A percentile compares a stretch with the other conserved stretches of the same genome.
Conservation (phyloP, 2,329 filamentous ascomycete genomes). For the Sporothrix phasma region DNA sequence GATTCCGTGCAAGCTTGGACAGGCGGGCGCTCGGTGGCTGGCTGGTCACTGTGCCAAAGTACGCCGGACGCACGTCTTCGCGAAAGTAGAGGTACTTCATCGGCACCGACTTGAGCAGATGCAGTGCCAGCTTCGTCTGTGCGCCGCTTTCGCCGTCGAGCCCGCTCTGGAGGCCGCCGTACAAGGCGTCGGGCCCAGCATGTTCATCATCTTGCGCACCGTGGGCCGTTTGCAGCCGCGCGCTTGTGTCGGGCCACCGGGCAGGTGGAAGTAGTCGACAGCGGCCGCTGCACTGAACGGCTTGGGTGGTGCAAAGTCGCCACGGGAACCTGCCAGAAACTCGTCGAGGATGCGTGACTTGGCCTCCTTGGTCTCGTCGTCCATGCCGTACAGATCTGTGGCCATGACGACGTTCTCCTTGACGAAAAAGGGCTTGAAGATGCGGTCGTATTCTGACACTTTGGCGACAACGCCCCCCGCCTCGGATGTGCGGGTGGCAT, state of each 20-base stretch:
- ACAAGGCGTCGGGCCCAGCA: slow-evolving; percentile 24
- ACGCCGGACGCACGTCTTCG: slow-evolving; percentile 58
- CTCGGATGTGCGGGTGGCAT: neutral
- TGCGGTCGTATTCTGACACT: slow-evolving; percentile 52
- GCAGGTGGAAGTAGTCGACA: slow-evolving; percentile 37
- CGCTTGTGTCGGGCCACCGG: slow-evolving; percentile 23
- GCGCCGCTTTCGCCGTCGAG: slow-evolving; percentile 30
- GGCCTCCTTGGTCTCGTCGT: slow-evolving; percentile 43
- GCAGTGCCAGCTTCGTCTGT: slow-evolving; percentile 28
- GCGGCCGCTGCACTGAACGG: slow-evolving; percentile 32
- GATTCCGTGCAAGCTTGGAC: slow-evolving; percentile 41
- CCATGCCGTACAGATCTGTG: slow-evolving; percentile 45
- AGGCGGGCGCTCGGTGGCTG: slow-evolving; percentile 43
- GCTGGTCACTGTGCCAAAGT: slow-evolving; percentile 62
- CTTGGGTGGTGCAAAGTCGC: slow-evolving; percentile 30
- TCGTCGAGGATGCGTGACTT: slow-evolving; percentile 45
- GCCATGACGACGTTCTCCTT: slow-evolving; percentile 66
- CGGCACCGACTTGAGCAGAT: slow-evolving; percentile 43
- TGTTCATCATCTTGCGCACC: slow-evolving; percentile 52
- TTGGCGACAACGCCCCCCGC: slow-evolving; percentile 14
- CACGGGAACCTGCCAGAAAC: slow-evolving; percentile 38
- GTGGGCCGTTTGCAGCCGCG: slow-evolving; percentile 28
- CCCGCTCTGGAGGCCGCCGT: slow-evolving; percentile 21
- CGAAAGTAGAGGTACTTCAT: slow-evolving; percentile 54
- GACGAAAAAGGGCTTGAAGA: slow-evolving; percentile 74